Evolutionary conservation across 495 filamentous ascomycete genomes (phyloP), one percentile per base, ranked within the genome.

Genomic region (Chlorociboria aeruginascens): DNA sequence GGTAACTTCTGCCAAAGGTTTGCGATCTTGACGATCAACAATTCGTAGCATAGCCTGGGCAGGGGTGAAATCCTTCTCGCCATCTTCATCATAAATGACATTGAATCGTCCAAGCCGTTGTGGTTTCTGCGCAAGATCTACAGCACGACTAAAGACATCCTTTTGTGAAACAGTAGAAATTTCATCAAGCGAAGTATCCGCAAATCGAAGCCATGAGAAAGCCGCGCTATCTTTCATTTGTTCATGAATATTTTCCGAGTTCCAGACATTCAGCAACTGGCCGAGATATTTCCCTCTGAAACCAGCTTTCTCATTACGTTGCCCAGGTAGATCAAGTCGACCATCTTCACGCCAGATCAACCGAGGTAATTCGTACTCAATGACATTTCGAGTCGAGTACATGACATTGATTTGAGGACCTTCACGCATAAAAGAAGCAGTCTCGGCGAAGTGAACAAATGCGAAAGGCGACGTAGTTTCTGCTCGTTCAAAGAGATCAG

Each of bases 401-500:
- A 71, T 80, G 17, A 96, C 79, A 32, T 85, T 72, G 48, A 95
- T 74, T 56, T 81, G 80, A 16, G 70, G 69, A 25, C 89, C 89
- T 64, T 99, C 92, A 8, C 92, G 82, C 49, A 96, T 67, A 61
- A 99, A 97, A 0, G 87, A 94, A 10, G 84, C 89, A 8, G 89
- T 95, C 64, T 97, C 93, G 13, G 89, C 93, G 61, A 88, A 97
- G 63, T 83, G 72, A 7, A 78, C 81, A 48, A 82, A 73, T 1
- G 86, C 86, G 59, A 89, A 82, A 0, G 90, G 89, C 12, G 89
- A 95, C 14, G 77, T 79, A 14, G 84, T 93, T 48, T 97, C 92
- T 12, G 90, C 89, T 37, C 93, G 79, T 63, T 99, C 89, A 51
- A 97, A 97, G 16, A 98, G 69, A 67, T 98, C 92, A 2, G 92